phyloP scores from a whole-genome alignment of 179 eudicot species.

The Drosera spatulata region DNA sequence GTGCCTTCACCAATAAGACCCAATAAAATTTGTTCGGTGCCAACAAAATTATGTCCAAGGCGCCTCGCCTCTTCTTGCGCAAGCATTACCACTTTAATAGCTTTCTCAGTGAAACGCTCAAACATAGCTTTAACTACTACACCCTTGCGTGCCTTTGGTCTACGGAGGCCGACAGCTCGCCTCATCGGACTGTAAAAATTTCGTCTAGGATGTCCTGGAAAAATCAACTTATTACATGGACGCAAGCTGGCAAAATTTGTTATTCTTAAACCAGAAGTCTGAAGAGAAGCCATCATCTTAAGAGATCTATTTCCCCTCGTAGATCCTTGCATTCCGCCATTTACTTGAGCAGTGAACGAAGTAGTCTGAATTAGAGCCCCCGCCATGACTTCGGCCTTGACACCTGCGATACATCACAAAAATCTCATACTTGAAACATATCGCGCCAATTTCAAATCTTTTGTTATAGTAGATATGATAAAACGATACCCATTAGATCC shows the following conservation, averaged over 20 bases:
- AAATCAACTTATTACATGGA: slow-evolving; percentile 47
- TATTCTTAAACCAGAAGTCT: slow-evolving; percentile 32
- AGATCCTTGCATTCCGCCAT: slow-evolving; percentile 41
- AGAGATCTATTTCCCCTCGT: slow-evolving; percentile 32
- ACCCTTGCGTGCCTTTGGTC: slow-evolving; percentile 39
- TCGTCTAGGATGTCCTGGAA: slow-evolving; percentile 24
- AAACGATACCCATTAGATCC: too few species aligned
- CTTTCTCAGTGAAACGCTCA: slow-evolving; percentile 92
- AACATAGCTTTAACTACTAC: slow-evolving; percentile 67
- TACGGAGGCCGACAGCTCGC: slow-evolving; percentile 28
- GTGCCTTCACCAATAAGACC: slow-evolving; percentile 98
- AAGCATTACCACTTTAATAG: slow-evolving; percentile 94
- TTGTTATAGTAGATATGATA: too few species aligned
- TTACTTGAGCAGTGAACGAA: slow-evolving; percentile 33
- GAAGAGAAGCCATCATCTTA: slow-evolving; percentile 44
- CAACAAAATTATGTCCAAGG: slow-evolving; percentile 92
- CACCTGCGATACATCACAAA: slow-evolving; percentile 15
- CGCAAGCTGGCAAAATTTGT: slow-evolving; percentile 64
- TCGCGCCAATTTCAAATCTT: too few species aligned
- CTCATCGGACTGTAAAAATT: slow-evolving; percentile 52
- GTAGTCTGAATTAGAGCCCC: slow-evolving; percentile 59
- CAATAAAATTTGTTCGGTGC: slow-evolving; percentile 87
- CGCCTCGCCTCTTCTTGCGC: slow-evolving; percentile 96
- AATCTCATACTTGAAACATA: too few species aligned
- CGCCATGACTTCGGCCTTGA: slow-evolving; percentile 50